Evolutionary conservation across 2,329 filamentous ascomycete species (phyloP).

Genomic region (Ophiosphaerella herpotricha): DNA sequence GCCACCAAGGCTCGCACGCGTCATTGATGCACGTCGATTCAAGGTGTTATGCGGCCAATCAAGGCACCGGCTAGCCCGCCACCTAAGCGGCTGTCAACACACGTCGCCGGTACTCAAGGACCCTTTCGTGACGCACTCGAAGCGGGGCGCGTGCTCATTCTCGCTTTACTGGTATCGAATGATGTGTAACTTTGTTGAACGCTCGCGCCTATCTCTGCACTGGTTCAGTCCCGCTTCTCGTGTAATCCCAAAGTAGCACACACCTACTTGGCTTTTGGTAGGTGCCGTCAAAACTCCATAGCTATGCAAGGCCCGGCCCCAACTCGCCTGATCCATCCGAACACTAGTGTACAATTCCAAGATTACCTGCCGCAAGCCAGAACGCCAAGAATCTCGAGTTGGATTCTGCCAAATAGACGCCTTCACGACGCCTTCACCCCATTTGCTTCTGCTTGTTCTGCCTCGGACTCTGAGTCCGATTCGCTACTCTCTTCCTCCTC

Average conservation of each 20-base stretch:
- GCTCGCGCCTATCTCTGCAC: background rate
- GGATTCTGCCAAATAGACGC: slow-evolving; percentile 9
- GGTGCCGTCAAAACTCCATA: slow-evolving; percentile 18
- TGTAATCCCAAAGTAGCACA: slow-evolving; percentile 12
- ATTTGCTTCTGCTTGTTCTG: slow-evolving; percentile 19
- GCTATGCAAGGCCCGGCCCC: slow-evolving; percentile 19
- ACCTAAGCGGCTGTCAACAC: slow-evolving; percentile 1
- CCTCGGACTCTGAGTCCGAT: slow-evolving; percentile 39
- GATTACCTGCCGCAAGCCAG: slow-evolving; percentile 15
- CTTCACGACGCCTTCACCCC: slow-evolving; percentile 22
- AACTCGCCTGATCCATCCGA: slow-evolving; percentile 12
- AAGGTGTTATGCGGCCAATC: slow-evolving; percentile 20
- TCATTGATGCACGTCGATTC: slow-evolving; percentile 29
- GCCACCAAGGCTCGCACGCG: slow-evolving; percentile 26
- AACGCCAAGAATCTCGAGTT: slow-evolving; percentile 15
- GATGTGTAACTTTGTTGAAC: background rate
- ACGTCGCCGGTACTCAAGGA: slow-evolving; percentile 5
- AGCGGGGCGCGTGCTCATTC: background rate
- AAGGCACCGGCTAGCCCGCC: slow-evolving; percentile 1
- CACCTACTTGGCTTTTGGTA: background rate
- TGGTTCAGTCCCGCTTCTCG: slow-evolving; percentile 7
- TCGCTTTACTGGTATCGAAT: no score
- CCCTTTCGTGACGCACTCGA: slow-evolving; percentile 10
- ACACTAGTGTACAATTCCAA: slow-evolving; percentile 21
- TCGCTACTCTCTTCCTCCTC: slow-evolving; percentile 42